These are phyloP conservation scores for Aspergillus campestris DNA, from an alignment of 495 filamentous ascomycete species.

Conservation along the genomic window DNA sequence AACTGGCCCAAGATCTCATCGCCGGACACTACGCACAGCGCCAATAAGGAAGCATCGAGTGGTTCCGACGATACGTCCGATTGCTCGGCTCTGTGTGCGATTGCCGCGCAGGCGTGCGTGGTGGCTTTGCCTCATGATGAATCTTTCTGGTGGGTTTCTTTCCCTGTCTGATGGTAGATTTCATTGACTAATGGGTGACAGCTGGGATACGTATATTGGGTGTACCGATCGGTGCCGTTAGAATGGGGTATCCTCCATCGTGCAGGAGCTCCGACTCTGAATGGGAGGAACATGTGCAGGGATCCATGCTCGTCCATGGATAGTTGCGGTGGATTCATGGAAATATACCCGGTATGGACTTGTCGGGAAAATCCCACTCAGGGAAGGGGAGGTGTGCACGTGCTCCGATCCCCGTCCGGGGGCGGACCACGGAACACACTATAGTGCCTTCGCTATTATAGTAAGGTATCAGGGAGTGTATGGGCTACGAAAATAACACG, in stretches of 20 bases:
- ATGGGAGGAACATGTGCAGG: too few relatives aligned
- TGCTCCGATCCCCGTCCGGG: constrained; percentile 28
- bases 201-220: constrained; percentile 14
- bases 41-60: constrained; percentile 8
- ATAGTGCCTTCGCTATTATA: too few relatives aligned
- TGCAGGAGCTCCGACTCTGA: too few relatives aligned
- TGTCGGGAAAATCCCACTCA: constrained; percentile 5
- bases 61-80: too few relatives aligned
- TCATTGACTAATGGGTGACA: constrained; percentile 5
- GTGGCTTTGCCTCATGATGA: constrained; percentile 22
- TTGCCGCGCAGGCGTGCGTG: constrained; percentile 19
- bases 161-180: not conserved
- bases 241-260: constrained; percentile 9
- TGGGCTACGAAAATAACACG: too few relatives aligned
- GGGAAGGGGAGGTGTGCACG: constrained; percentile 16
- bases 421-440: not conserved
- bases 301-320: too few relatives aligned
- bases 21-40: constrained; percentile 3
- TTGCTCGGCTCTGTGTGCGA: constrained; percentile 21
- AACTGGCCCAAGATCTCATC: constrained; percentile 3
- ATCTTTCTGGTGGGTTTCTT: constrained; percentile 18
- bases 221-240: constrained; percentile 17
- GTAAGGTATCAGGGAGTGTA: too few relatives aligned
- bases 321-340: too few relatives aligned
- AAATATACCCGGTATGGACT: too few relatives aligned